Percentiles rank a stretch among this genome's conserved stretches.
Evolutionary conservation across 2,329 filamentous ascomycete genomes (phyloP).

Genomic region (Zasmidium angulare): DNA sequence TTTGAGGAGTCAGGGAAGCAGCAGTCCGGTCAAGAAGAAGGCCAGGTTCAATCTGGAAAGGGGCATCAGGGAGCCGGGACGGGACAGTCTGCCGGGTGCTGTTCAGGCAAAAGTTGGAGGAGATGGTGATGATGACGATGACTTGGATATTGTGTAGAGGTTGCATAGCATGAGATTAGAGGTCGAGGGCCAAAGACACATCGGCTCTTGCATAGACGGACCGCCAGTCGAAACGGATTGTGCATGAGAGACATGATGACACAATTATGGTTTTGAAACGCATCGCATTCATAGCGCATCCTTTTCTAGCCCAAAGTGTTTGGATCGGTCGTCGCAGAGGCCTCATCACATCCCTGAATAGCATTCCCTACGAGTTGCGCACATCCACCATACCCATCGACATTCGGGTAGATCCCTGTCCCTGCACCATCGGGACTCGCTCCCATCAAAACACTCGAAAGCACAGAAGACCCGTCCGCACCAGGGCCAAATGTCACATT

Average conservation of each 20-base stretch:
- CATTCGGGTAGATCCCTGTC: slow-evolving; percentile 18
- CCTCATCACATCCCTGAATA: slow-evolving; percentile 24
- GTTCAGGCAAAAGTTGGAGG: no score
- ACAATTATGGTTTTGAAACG: background rate
- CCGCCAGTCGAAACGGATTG: background rate
- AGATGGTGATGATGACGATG: slow-evolving; percentile 47
- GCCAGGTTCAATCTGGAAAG: slow-evolving; percentile 51
- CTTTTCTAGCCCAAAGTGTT: slow-evolving; percentile 12
- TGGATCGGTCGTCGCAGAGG: slow-evolving; percentile 19
- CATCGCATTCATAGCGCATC: background rate
- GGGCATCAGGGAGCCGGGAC: slow-evolving; percentile 50
- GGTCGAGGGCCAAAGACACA: no score
- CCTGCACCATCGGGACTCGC: slow-evolving; percentile 22
- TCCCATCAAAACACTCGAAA: slow-evolving; percentile 15
- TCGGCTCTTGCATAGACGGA: background rate
- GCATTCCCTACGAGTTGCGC: slow-evolving; percentile 27
- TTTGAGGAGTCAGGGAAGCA: slow-evolving; percentile 30
- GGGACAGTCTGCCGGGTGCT: slow-evolving; percentile 43
- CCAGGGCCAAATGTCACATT: slow-evolving; percentile 26
- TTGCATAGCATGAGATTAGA: no score
- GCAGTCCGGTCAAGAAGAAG: slow-evolving; percentile 46
- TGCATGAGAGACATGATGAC: no score
- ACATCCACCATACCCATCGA: slow-evolving; percentile 24
- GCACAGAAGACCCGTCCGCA: slow-evolving; percentile 17
- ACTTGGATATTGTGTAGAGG: slow-evolving; percentile 48